Evolutionary conservation across 2,329 filamentous ascomycete species (phyloP).

Genomic region (Tolypocladium ovalisporum): DNA sequence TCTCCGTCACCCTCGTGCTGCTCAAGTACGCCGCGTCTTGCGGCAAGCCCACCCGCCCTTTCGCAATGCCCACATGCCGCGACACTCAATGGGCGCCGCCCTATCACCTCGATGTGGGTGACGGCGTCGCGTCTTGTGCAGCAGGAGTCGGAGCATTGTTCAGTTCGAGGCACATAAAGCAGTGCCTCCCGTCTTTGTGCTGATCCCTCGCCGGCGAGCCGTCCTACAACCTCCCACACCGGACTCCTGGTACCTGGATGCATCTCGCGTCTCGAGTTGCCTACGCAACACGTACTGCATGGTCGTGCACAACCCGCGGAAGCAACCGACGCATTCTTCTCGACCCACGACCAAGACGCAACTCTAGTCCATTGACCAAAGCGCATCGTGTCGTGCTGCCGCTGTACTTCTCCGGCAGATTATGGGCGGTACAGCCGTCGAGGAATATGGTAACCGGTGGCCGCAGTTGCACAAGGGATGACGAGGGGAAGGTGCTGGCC

Average conservation of each 20-base stretch:
- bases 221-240: background rate
- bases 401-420: background rate
- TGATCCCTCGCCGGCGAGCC: background rate
- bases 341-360: background rate
- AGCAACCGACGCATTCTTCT: background rate
- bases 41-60: background rate
- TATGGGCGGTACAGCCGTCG: background rate
- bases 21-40: background rate
- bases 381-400: background rate
- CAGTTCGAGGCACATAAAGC: slow-evolving; percentile 1
- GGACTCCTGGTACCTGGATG: background rate
- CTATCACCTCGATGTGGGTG: background rate
- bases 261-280: background rate
- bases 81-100: background rate
- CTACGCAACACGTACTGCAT: background rate
- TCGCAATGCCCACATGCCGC: background rate
- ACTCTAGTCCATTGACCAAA: background rate
- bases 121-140: background rate
- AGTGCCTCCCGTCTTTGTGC: background rate
- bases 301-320: background rate
- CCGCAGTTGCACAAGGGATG: background rate
- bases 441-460: background rate
- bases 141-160: background rate
- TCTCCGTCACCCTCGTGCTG: background rate
- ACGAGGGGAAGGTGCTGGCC: background rate